Percentiles rank a stretch among this genome's conserved stretches.
These are phyloP conservation scores for Candida dendrica DNA, from an alignment of 805 yeast species.

Conservation along the genomic window DNA sequence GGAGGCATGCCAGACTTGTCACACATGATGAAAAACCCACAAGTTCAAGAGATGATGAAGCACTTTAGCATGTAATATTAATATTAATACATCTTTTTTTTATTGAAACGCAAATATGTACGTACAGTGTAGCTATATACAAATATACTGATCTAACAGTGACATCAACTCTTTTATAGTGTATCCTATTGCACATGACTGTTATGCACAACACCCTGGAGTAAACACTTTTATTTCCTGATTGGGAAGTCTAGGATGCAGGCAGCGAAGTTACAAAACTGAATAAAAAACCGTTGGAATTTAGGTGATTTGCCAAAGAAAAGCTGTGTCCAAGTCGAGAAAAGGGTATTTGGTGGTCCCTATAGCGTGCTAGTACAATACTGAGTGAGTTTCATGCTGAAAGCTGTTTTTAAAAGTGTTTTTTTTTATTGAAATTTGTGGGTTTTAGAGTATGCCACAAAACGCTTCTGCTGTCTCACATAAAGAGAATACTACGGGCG, in stretches of 20 bases:
- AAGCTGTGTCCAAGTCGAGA: too few relatives aligned
- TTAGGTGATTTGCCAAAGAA: too few relatives aligned
- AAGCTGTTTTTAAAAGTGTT: too few relatives aligned
- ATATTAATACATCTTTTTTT: neutral
- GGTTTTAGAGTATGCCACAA: neutral
- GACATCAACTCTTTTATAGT: too few relatives aligned
- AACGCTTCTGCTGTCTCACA: neutral
- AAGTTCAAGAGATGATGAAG: slow-evolving; percentile 41
- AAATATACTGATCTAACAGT: too few relatives aligned
- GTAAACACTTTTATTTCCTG: neutral
- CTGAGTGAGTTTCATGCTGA: too few relatives aligned
- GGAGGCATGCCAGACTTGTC: slow-evolving; percentile 34
- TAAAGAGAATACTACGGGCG: neutral
- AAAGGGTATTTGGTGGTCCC: too few relatives aligned
- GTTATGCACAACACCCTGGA: neutral
- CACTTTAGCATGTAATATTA: slow-evolving; percentile 30
- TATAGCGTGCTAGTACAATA: too few relatives aligned
- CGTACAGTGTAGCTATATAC: too few relatives aligned
- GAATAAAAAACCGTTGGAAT: neutral
- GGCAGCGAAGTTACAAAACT: neutral
- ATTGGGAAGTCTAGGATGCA: neutral
- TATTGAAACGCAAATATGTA: too few relatives aligned
- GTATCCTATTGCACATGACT: too few relatives aligned
- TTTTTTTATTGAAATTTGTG: too few relatives aligned
- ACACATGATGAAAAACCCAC: slow-evolving; percentile 33